Base-by-base conservation (phyloP, 352 stramenopile genomes). In the Phytophthora fragariae region DNA sequence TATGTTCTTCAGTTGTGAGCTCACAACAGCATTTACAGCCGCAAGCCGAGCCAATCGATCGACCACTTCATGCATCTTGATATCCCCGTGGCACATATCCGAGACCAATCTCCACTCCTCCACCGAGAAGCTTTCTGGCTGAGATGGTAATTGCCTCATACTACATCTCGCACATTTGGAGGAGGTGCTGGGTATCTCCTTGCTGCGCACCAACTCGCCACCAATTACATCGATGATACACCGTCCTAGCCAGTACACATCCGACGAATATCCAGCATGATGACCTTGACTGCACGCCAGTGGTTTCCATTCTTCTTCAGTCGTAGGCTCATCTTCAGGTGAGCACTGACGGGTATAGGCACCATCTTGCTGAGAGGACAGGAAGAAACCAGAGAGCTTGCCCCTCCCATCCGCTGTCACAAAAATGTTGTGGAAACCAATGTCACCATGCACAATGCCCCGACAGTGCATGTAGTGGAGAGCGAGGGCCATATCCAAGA, bases 401-500 rank as follows among this genome's bases (percentile, higher is more conserved):
- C 41, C 63, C 10, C 19, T 21, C 1, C 31, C 54, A 41, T 21
- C 33, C 7, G 5, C 1, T 1, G 5, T n/a, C 3, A 70, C 63
- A 17, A 58, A 27, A 58, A 70, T 59, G n/a, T 63, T 70, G 15
- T 59, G 31, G 8, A 37, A 12, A 21, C 29, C n/a, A 0, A 70
- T 14, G n/a, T 58, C 44, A 2, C 63, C 63, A 19, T 70, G 63
- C 14, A 63, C 46, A 27, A 70, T 21, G 3, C 17, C 19, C 6
- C 15, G 1, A 7, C 3, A 19, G 54, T 70, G 63, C 27, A 70
- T 49, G n/a, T 70, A 70, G 3, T 53, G 63, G 12, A 70, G 15
- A 31, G 54, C 63, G 9, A 63, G 33, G 0, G 63, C 63, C 2
- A n/a, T 33, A 27, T 70, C 53, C 14, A 50, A 39, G 3, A 63